phyloP scores from a whole-genome alignment of 306 rosid genomes.

The Quercus rubra region DNA sequence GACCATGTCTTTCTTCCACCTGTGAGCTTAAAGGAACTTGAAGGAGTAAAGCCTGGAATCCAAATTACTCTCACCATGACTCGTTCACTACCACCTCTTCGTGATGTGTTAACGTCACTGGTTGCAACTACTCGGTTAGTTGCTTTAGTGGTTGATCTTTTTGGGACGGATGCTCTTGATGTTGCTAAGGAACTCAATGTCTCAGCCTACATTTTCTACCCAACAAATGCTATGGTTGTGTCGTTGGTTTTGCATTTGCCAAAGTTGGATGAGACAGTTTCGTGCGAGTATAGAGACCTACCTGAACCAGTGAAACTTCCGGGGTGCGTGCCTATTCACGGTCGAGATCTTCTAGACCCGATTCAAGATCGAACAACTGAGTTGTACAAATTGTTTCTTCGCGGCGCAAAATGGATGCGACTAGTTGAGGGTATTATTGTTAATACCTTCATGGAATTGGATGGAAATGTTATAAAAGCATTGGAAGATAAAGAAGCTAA shows the following conservation, averaged over 20 bases:
- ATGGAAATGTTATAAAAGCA: slow-evolving; percentile 16
- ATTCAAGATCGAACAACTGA: slow-evolving; percentile 26
- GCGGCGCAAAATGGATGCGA: slow-evolving; percentile 15
- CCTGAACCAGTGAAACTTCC: slow-evolving; percentile 19
- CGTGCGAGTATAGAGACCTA: slow-evolving; percentile 22
- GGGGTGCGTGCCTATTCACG: slow-evolving; percentile 20
- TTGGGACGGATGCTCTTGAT: slow-evolving; percentile 15
- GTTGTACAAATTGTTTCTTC: slow-evolving; percentile 21
- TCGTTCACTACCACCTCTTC: slow-evolving; percentile 25
- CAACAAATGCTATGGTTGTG: slow-evolving; percentile 13
- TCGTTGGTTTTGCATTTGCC: slow-evolving; percentile 30
- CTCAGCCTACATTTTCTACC: slow-evolving; percentile 24
- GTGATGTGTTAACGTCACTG: background rate
- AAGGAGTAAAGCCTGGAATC: background rate
- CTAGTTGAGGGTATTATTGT: slow-evolving; percentile 26
- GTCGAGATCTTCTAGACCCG: slow-evolving; percentile 25
- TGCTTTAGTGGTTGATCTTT: slow-evolving; percentile 24
- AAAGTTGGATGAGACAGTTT: slow-evolving; percentile 10
- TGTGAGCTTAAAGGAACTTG: slow-evolving; percentile 3
- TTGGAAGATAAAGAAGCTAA: background rate
- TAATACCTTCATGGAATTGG: slow-evolving; percentile 32
- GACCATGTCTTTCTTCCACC: too few relatives aligned
- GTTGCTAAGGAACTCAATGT: slow-evolving; percentile 27
- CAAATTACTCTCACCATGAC: slow-evolving; percentile 23
- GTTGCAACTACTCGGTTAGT: background rate